phyloP scores from a whole-genome alignment of 441 rosid genomes.

The Manihot esculenta region DNA sequence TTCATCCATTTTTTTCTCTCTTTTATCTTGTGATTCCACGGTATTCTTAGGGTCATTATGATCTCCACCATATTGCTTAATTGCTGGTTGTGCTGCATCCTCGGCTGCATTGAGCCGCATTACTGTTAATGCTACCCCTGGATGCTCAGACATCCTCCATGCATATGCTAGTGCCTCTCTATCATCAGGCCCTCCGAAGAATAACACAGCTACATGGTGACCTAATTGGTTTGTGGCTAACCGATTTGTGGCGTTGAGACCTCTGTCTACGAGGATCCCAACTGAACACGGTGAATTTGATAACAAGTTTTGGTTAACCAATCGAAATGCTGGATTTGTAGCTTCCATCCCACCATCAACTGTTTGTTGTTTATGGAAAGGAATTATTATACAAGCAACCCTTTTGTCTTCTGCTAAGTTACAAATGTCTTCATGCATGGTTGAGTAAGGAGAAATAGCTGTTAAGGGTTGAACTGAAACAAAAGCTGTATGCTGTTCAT shows the following conservation, averaged over 20 bases:
- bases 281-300: constrained; percentile 82
- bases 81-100: constrained; percentile 27
- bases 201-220: constrained; percentile 67
- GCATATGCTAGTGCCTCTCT: constrained; percentile 85
- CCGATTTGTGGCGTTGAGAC: constrained; percentile 56
- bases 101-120: constrained; percentile 54
- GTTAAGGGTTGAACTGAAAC: constrained; percentile 86
- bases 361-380: constrained; percentile 93
- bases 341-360: constrained; percentile 99
- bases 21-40: constrained; percentile 35
- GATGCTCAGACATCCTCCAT: constrained; percentile 80
- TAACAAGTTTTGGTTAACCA: constrained; percentile 75
- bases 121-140: constrained; percentile 61
- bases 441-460: constrained; percentile 87
- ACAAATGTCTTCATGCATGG: constrained; percentile 95
- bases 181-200: constrained; percentile 88
- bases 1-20: constrained; percentile 56
- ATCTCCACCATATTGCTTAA: not conserved
- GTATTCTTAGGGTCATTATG: constrained; percentile 26
- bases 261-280: constrained; percentile 90
- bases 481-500: constrained; percentile 58
- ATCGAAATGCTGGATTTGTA: constrained; percentile 76
- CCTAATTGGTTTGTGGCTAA: constrained; percentile 55
- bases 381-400: constrained; percentile 69
- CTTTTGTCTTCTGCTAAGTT: constrained; percentile 89